Percentiles rank a stretch among this genome's conserved stretches.
Conservation (phyloP, 192 early-diverging fungal species). For the Coemansia sp. region DNA sequence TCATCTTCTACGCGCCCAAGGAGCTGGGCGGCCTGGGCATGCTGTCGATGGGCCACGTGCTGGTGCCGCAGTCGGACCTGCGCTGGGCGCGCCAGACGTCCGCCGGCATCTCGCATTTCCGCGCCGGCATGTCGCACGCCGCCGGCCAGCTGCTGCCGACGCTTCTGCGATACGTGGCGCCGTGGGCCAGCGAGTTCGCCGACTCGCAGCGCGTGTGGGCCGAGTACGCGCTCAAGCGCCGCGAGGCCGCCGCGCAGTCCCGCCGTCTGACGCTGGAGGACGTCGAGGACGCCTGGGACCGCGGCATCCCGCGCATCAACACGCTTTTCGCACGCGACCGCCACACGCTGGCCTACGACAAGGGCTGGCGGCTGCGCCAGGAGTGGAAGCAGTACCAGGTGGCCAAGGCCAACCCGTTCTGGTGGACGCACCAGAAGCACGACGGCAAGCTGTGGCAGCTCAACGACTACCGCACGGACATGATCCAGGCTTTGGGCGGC, state of each 20-base stretch:
- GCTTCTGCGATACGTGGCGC: constrained; percentile 95
- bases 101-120: constrained; percentile 95
- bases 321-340: constrained; percentile 98
- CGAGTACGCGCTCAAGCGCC: constrained; percentile 95
- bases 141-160: constrained; percentile 97
- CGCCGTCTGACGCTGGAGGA: constrained; percentile 98
- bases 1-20: constrained; percentile 85
- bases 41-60: constrained; percentile 98
- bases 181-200: constrained; percentile 99
- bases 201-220: constrained; percentile 99
- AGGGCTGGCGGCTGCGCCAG: constrained; percentile 96
- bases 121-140: constrained; percentile 96
- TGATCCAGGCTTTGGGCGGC: constrained; percentile 98
- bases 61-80: constrained; percentile 96
- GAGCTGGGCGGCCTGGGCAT: constrained; percentile 97
- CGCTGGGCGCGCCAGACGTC: constrained; percentile 98
- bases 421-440: constrained; percentile 82
- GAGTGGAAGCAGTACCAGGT: constrained; percentile 98
- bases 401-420: constrained; percentile 93
- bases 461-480: constrained; percentile 97
- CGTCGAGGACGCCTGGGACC: constrained; percentile 97
- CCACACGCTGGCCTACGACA: constrained; percentile 98
- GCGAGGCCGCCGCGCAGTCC: constrained; percentile 95
- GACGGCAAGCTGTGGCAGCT: constrained; percentile 93
- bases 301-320: constrained; percentile 97